Evolutionary conservation across 78 protist species (phyloP).

Genomic region (Creolimax fragrantissima): DNA sequence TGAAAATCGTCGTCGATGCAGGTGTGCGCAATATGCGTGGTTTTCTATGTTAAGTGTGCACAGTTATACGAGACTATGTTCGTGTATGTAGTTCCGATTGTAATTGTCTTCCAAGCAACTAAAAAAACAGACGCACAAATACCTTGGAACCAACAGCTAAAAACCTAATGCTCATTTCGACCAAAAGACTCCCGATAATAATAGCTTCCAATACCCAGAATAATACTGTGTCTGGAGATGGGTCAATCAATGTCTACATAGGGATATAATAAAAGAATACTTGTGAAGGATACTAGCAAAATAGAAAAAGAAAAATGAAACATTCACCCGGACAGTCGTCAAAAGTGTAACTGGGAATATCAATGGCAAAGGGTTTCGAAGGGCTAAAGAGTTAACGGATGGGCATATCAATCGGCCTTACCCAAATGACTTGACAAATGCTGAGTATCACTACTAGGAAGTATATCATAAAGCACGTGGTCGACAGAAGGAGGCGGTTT

Average conservation of each 20-base stretch:
- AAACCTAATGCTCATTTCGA: neutral
- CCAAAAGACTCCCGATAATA: neutral
- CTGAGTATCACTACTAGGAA: neutral
- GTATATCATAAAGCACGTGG: neutral
- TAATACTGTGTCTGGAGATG: neutral
- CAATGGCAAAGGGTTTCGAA: neutral
- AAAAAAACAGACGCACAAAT: too few relatives aligned
- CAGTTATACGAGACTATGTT: too few relatives aligned
- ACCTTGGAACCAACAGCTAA: neutral
- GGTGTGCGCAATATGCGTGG: too few relatives aligned
- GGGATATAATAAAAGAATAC: too few relatives aligned
- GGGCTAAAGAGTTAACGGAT: neutral
- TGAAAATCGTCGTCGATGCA: too few relatives aligned
- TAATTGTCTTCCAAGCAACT: too few relatives aligned
- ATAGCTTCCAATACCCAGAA: neutral
- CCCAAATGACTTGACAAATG: neutral
- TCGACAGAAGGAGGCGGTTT: neutral
- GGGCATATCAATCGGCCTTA: neutral
- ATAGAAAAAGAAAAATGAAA: neutral
- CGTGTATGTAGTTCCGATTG: too few relatives aligned
- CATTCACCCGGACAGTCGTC: neutral
- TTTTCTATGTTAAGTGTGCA: too few relatives aligned
- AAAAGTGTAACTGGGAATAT: neutral
- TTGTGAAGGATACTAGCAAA: neutral
- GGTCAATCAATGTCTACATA: neutral